Conservation (phyloP, 1,139 yeast species). For the Saccharomyces hybrid region DNA sequence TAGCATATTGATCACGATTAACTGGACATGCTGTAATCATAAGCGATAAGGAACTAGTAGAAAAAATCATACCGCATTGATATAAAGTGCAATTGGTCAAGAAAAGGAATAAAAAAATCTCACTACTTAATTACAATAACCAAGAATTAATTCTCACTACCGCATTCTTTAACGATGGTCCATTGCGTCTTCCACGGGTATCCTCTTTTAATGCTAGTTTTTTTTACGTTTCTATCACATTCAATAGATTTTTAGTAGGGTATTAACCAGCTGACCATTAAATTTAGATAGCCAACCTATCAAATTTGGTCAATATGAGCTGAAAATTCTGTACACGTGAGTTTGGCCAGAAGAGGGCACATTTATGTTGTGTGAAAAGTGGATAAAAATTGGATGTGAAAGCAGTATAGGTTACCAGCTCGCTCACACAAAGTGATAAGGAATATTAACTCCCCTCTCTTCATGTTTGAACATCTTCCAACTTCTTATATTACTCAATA, state of each 20-base stretch:
- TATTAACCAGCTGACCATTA: not conserved
- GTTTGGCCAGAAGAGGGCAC: not conserved
- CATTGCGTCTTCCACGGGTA: not conserved
- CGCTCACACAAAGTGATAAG: not conserved
- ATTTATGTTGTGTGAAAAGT: not conserved
- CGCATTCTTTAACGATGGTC: not conserved
- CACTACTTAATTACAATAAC: not conserved
- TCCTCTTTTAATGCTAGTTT: not conserved
- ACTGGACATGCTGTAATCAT: not conserved
- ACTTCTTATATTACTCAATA: not conserved
- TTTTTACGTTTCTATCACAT: not conserved
- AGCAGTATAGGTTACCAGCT: not conserved
- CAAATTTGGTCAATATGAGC: not conserved
- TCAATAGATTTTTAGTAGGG: not conserved
- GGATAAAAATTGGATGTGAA: not conserved
- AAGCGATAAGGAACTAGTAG: not conserved
- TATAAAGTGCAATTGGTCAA: not conserved
- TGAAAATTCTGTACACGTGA: not conserved
- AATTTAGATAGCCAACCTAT: not conserved
- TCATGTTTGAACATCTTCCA: not conserved
- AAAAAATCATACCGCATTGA: not conserved
- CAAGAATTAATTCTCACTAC: not conserved
- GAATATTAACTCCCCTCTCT: not conserved
- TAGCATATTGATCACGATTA: not conserved
- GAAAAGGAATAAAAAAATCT: not conserved